phyloP scores from a whole-genome alignment of 768 basidiomycete genomes.

The Rhodotorula graminis region DNA sequence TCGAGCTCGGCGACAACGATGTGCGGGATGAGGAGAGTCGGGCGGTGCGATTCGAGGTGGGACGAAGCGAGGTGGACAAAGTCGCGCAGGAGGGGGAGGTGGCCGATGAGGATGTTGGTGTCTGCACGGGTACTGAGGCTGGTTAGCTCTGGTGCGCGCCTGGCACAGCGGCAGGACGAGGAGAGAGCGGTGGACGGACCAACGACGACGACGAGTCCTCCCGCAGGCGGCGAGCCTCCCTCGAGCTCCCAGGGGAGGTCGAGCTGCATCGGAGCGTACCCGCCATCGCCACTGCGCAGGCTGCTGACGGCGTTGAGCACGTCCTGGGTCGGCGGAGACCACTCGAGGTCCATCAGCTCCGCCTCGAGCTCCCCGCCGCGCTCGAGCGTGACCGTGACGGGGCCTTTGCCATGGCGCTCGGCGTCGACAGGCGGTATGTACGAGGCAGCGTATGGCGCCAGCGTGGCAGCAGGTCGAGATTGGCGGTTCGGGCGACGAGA shows the following conservation, averaged over 20 bases:
- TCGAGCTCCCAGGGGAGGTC: conserved; percentile 29
- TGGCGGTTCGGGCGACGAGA: background rate
- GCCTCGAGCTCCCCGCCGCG: background rate
- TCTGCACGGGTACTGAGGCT: conserved; percentile 1
- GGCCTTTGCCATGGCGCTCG: background rate
- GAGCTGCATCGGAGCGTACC: background rate
- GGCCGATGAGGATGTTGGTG: conserved; percentile 32
- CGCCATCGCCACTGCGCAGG: background rate
- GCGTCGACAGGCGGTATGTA: conserved; percentile 10
- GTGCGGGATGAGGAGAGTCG: conserved; percentile 32
- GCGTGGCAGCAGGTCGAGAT: background rate
- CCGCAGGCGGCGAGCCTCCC: background rate
- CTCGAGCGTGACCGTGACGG: conserved; percentile 16
- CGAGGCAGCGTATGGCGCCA: conserved; percentile 25
- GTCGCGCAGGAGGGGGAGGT: conserved; percentile 23
- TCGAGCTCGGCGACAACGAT: conserved; percentile 36
- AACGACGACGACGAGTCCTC: background rate
- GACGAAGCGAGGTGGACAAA: conserved; percentile 5
- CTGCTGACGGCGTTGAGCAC: conserved; percentile 13
- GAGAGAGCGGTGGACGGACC: background rate
- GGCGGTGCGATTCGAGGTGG: background rate
- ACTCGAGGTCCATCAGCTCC: conserved; percentile 17
- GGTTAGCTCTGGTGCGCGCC: background rate
- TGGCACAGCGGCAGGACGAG: too few species aligned
- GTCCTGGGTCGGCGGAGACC: background rate